A percentile compares a stretch with the other conserved stretches of the same genome.
phyloP scores from a whole-genome alignment of 2,329 filamentous ascomycete genomes.

The Claviceps spartinae region DNA sequence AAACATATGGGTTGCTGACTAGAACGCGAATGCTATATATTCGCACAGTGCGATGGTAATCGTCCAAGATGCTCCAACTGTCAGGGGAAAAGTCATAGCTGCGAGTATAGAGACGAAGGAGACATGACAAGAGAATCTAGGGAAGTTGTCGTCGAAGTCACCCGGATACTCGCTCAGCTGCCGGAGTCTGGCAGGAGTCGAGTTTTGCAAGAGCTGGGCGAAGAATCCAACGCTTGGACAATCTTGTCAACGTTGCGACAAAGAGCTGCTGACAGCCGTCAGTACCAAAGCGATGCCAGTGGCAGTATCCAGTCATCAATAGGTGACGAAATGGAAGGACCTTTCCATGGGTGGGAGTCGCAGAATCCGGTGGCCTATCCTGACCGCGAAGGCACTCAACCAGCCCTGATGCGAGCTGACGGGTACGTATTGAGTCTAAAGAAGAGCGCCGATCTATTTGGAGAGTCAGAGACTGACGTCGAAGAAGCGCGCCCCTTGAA shows the following conservation, averaged over 20 bases:
- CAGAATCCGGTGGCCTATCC: slow-evolving; percentile 14
- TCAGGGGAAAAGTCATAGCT: slow-evolving; percentile 6
- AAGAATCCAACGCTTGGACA: slow-evolving; percentile 9
- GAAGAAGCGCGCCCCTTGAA: background rate
- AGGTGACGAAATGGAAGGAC: background rate
- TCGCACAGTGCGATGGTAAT: slow-evolving; percentile 10
- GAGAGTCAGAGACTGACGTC: background rate
- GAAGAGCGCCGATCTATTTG: background rate
- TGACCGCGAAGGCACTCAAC: background rate
- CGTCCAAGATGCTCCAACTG: slow-evolving; percentile 11
- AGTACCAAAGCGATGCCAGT: background rate
- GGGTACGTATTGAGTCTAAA: background rate
- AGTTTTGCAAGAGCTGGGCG: slow-evolving; percentile 11
- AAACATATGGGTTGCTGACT: background rate
- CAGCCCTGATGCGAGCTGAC: background rate
- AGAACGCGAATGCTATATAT: background rate
- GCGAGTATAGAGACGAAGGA: slow-evolving; percentile 10
- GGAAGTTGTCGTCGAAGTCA: slow-evolving; percentile 10
- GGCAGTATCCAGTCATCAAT: background rate
- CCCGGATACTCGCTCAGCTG: slow-evolving; percentile 13
- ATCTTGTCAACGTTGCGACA: slow-evolving; percentile 12
- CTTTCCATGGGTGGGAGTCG: slow-evolving; percentile 14
- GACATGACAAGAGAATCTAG: slow-evolving; percentile 4
- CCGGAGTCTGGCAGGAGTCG: slow-evolving; percentile 9
- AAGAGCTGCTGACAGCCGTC: background rate